These are phyloP conservation scores for Fomitopsis betulina DNA, from an alignment of 1,284 basidiomycete species.

Conservation along the genomic window DNA sequence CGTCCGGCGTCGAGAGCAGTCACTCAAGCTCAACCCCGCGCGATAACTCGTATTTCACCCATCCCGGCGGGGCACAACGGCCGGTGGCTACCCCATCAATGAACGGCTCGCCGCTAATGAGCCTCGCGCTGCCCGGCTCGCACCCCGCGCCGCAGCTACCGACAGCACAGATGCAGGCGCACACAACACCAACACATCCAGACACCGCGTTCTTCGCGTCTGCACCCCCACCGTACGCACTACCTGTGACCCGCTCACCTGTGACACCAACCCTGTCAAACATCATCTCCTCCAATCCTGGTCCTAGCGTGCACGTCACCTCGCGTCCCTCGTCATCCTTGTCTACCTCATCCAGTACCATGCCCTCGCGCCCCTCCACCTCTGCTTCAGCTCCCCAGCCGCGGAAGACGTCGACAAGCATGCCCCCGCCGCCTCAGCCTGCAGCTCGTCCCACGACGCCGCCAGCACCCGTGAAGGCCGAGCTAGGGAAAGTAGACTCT, in stretches of 20 bases:
- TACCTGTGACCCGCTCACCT: conserved; percentile 4
- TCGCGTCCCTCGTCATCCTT: conserved; percentile 18
- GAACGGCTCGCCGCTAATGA: background rate
- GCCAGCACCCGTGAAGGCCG: background rate
- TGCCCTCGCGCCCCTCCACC: conserved; percentile 18
- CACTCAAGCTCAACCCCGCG: conserved; percentile 13
- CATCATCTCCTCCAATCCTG: conserved; percentile 8
- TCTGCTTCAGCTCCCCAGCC: background rate
- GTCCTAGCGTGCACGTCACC: background rate
- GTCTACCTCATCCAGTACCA: conserved; percentile 10
- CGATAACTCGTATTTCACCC: conserved; percentile 24
- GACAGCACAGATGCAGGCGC: conserved; percentile 3
- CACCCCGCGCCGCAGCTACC: conserved; percentile 4
- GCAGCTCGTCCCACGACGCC: background rate
- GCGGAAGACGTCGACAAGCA: background rate
- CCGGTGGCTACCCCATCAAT: conserved; percentile 4
- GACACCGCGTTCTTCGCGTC: background rate
- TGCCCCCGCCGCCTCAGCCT: conserved; percentile 2
- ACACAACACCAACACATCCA: conserved; percentile 1
- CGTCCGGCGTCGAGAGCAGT: conserved; percentile 9
- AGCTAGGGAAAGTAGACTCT: background rate
- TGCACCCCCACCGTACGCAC: background rate
- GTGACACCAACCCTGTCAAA: conserved; percentile 14
- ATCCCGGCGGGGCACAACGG: conserved; percentile 3
- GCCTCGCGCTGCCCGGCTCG: conserved; percentile 18